phyloP scores from a whole-genome alignment of 2,329 filamentous ascomycete genomes.

The Anthostomella pinea region DNA sequence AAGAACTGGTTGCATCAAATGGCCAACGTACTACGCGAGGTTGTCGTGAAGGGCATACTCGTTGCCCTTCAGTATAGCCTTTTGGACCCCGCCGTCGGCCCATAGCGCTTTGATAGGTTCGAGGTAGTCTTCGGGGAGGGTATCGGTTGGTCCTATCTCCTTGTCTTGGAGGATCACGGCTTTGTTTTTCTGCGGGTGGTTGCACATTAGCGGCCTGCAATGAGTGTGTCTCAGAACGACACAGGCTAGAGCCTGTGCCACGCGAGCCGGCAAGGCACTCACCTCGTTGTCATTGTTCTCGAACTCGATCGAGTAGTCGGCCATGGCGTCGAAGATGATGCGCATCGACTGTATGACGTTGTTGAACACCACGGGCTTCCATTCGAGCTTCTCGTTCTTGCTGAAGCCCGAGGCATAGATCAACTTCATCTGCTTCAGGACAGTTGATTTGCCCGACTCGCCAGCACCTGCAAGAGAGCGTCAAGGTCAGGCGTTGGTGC shows the following conservation, averaged over 20 bases:
- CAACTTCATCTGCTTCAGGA: constrained; percentile 98
- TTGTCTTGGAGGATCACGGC: constrained; percentile 73
- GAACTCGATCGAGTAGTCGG: constrained; percentile 76
- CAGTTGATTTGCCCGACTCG: constrained; percentile 93
- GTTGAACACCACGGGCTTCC: constrained; percentile 92
- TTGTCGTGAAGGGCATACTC: constrained; percentile 97
- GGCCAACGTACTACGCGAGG: constrained; percentile 72
- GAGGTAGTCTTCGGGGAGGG: constrained; percentile 74
- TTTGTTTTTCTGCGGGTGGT: constrained; percentile 64
- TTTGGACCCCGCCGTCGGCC: constrained; percentile 78
- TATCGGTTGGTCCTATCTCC: constrained; percentile 79
- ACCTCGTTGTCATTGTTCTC: constrained; percentile 78
- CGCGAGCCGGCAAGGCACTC: constrained; percentile 31
- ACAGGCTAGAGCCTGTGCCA: neutral
- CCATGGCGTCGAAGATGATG: constrained; percentile 87
- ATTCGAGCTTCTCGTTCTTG: constrained; percentile 85
- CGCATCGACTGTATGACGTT: constrained; percentile 93
- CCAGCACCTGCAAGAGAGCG: constrained; percentile 67
- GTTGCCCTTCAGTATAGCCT: constrained; percentile 89
- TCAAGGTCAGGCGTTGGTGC: constrained; percentile 23
- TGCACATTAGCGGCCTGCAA: constrained; percentile 15
- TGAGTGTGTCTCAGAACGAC: neutral
- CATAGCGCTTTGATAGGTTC: constrained; percentile 81
- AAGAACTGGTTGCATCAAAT: constrained; percentile 1
- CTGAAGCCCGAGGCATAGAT: constrained; percentile 93